Percentiles rank a stretch among this genome's conserved stretches.
Evolutionary conservation across 495 filamentous ascomycete species (phyloP).

Genomic region (Talaromyces proteolyticus): DNA sequence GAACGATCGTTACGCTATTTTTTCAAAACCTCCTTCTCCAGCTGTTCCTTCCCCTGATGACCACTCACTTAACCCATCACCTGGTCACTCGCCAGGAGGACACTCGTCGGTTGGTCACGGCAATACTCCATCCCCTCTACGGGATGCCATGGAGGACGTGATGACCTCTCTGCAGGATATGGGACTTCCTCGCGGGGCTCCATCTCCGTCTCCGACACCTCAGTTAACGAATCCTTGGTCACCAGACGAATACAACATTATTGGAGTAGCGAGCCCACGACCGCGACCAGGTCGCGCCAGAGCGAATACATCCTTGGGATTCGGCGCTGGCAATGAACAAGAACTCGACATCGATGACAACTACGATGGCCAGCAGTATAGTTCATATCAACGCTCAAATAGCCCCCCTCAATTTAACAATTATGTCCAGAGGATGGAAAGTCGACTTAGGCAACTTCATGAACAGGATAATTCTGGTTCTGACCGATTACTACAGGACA

Average conservation of each 20-base stretch:
- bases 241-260: constrained; percentile 75
- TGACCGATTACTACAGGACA: constrained; percentile 24
- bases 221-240: constrained; percentile 77
- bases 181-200: constrained; percentile 52
- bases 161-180: constrained; percentile 94
- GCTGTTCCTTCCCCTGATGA: constrained; percentile 48
- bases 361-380: constrained; percentile 26
- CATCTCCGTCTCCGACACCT: constrained; percentile 44
- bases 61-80: background rate
- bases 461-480: constrained; percentile 45
- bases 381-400: constrained; percentile 44
- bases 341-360: constrained; percentile 46
- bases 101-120: constrained; percentile 44
- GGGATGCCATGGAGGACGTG: constrained; percentile 96
- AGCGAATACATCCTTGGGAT: constrained; percentile 68
- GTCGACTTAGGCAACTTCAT: constrained; percentile 65
- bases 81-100: constrained; percentile 4
- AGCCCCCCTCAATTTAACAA: constrained; percentile 68
- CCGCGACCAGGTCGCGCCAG: constrained; percentile 31
- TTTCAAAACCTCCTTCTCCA: constrained; percentile 55
- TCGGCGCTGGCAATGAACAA: constrained; percentile 51
- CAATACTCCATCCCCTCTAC: constrained; percentile 82
- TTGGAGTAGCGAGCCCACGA: constrained; percentile 28
- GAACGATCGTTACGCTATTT: constrained; percentile 41
- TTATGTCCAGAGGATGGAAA: constrained; percentile 88